Conservation (phyloP, 179 eudicot genomes). For the Vitellaria paradoxa region DNA sequence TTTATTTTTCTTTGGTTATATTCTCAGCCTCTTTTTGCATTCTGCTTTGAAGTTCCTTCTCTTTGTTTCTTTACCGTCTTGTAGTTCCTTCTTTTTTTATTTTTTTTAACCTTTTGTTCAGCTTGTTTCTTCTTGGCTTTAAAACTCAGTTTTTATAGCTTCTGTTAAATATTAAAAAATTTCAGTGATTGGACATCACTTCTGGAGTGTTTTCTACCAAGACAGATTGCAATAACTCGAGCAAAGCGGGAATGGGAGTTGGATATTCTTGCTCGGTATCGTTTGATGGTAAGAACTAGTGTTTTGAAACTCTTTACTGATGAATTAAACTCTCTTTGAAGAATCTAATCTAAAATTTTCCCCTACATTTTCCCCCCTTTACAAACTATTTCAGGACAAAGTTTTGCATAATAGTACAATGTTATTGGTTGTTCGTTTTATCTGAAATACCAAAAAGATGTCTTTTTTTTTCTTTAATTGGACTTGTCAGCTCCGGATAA, state of each 20-base stretch:
- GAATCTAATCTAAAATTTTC: not conserved
- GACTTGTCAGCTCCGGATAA: not conserved
- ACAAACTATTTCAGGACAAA: not conserved
- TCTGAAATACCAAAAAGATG: not conserved
- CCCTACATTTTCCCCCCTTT: not conserved
- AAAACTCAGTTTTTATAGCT: not conserved
- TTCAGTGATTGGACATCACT: slow-evolving; percentile 94
- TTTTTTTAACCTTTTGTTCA: not conserved
- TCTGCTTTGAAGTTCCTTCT: not conserved
- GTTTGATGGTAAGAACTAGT: slow-evolving; percentile 55
- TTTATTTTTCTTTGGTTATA: not conserved
- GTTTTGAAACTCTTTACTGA: no score
- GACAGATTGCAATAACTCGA: slow-evolving; percentile 90
- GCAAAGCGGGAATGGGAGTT: slow-evolving; percentile 91
- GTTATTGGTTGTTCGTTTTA: not conserved
- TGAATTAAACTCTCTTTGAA: not conserved
- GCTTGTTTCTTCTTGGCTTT: not conserved
- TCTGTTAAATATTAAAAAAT: not conserved
- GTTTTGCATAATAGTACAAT: not conserved
- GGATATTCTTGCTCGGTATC: slow-evolving; percentile 85
- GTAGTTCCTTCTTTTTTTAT: no score
- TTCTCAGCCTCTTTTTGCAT: not conserved
- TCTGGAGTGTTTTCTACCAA: slow-evolving; percentile 83
- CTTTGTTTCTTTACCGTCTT: not conserved
- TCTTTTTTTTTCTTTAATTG: not conserved